These are phyloP conservation scores for Moesziomyces sp. DNA, from an alignment of 1,284 basidiomycete genomes.

Conservation along the genomic window DNA sequence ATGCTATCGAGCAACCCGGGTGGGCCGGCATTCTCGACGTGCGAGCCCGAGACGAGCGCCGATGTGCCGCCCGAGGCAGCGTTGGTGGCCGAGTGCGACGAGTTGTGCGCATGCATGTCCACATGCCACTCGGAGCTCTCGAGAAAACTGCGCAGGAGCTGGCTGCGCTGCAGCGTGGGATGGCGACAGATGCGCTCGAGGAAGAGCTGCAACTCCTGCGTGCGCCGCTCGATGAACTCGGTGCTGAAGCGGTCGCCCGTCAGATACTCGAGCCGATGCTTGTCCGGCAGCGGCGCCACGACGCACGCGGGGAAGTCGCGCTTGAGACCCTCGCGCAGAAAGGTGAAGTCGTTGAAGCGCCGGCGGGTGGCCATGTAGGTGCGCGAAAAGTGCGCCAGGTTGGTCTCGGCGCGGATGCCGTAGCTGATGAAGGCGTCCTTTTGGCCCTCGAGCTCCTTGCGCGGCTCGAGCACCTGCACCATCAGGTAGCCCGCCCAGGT, in stretches of 20 bases:
- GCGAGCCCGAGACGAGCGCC: conserved; percentile 19
- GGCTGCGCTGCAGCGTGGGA: conserved; percentile 91
- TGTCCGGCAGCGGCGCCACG: conserved; percentile 93
- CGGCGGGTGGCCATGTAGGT: conserved; percentile 79
- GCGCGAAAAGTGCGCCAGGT: conserved; percentile 76
- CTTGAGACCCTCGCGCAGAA: conserved; percentile 86
- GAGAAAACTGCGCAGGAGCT: conserved; percentile 88
- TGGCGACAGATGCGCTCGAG: conserved; percentile 88
- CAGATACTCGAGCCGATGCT: conserved; percentile 90
- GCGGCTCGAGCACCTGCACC: conserved; percentile 86
- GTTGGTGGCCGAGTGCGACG: conserved; percentile 28
- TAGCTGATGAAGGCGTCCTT: conserved; percentile 93
- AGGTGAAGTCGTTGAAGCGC: conserved; percentile 96
- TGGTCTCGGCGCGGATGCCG: conserved; percentile 88
- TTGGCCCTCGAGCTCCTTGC: conserved; percentile 93
- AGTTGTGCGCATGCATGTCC: conserved; percentile 65
- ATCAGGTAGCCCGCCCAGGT: conserved; percentile 62
- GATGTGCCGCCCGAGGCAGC: conserved; percentile 10
- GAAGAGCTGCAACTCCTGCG: conserved; percentile 90
- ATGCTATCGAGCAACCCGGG: conserved; percentile 76
- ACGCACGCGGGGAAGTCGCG: conserved; percentile 96
- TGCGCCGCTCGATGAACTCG: conserved; percentile 93
- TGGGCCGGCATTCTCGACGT: conserved; percentile 37
- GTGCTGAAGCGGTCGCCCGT: conserved; percentile 96
- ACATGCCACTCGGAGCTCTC: conserved; percentile 92